Evolutionary conservation across 768 basidiomycete species (phyloP).

Genomic region (Rhodotorula paludigena): DNA sequence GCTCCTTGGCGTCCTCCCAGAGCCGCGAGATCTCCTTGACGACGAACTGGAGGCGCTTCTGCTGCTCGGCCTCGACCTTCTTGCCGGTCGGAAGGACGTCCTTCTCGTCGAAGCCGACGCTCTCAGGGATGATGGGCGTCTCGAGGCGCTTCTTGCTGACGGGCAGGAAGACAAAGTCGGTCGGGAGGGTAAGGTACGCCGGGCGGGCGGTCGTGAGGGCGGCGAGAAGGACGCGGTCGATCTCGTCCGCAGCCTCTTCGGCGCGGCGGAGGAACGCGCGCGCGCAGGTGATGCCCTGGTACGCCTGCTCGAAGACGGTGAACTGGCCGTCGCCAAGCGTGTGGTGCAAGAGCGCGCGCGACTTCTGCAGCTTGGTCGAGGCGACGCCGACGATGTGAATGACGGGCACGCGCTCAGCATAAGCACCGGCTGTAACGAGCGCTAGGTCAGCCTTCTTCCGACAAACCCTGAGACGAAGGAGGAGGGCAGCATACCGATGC

Average conservation of each 20-base stretch:
- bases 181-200: slow-evolving; percentile 80
- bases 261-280: slow-evolving; percentile 60
- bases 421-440: slow-evolving; percentile 44
- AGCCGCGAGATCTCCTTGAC: slow-evolving; percentile 65
- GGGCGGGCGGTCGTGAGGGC: slow-evolving; percentile 60
- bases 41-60: slow-evolving; percentile 59
- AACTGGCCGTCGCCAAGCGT: slow-evolving; percentile 74
- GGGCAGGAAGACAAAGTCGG: slow-evolving; percentile 62
- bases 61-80: slow-evolving; percentile 14
- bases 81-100: slow-evolving; percentile 26
- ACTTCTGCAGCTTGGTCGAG: slow-evolving; percentile 65
- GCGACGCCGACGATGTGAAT: slow-evolving; percentile 83
- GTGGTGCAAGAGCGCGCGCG: slow-evolving; percentile 73
- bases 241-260: slow-evolving; percentile 59
- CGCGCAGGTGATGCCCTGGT: slow-evolving; percentile 66
- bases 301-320: slow-evolving; percentile 71
- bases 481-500: slow-evolving; percentile 57
- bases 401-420: slow-evolving; percentile 83
- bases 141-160: slow-evolving; percentile 27
- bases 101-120: slow-evolving; percentile 9
- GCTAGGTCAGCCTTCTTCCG: too few relatives aligned
- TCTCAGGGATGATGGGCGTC: slow-evolving; percentile 18
- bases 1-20: slow-evolving; percentile 58
- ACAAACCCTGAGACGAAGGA: not conserved
- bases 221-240: slow-evolving; percentile 69